Percentiles rank a stretch among this genome's conserved stretches.
These are phyloP conservation scores for Calonectria fujianensis DNA, from an alignment of 2,329 filamentous ascomycete genomes.

Conservation along the genomic window DNA sequence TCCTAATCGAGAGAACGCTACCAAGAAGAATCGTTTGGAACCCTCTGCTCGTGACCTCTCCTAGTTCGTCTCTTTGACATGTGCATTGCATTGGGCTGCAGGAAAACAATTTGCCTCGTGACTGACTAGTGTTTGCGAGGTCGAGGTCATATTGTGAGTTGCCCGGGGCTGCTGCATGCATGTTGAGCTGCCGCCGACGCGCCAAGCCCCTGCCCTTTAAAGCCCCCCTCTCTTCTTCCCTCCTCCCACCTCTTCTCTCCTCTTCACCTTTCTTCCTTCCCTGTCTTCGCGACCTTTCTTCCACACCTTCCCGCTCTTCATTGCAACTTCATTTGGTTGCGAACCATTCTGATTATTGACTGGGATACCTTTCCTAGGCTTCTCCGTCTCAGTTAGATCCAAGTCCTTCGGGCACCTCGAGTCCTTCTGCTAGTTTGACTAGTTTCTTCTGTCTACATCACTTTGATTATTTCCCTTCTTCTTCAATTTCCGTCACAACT, in stretches of 20 bases:
- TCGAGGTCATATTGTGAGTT: not conserved
- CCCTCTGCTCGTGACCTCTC: not conserved
- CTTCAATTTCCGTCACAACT: not conserved
- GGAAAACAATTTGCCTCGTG: slow-evolving; percentile 1
- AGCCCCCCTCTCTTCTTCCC: not conserved
- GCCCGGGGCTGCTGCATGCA: slow-evolving; percentile 11
- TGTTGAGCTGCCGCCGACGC: slow-evolving; percentile 12
- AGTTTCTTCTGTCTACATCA: not conserved
- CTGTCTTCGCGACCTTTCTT: not conserved
- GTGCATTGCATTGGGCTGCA: not conserved
- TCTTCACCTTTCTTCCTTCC: not conserved
- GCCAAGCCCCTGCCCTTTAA: slow-evolving; percentile 9
- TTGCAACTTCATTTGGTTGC: not conserved
- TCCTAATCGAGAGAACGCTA: not conserved
- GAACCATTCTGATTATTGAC: not conserved
- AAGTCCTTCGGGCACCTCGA: not conserved
- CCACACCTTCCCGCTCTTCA: not conserved
- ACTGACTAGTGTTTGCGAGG: not conserved
- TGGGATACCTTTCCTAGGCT: slow-evolving; percentile 7
- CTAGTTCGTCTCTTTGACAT: no score
- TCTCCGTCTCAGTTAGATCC: not conserved
- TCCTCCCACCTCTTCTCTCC: not conserved
- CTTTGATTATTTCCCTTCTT: not conserved
- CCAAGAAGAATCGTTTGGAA: not conserved
- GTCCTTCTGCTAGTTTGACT: not conserved